A percentile compares a stretch with the other conserved stretches of the same genome.
phyloP scores from a whole-genome alignment of 2,329 filamentous ascomycete species.

The Beauveria varroae region DNA sequence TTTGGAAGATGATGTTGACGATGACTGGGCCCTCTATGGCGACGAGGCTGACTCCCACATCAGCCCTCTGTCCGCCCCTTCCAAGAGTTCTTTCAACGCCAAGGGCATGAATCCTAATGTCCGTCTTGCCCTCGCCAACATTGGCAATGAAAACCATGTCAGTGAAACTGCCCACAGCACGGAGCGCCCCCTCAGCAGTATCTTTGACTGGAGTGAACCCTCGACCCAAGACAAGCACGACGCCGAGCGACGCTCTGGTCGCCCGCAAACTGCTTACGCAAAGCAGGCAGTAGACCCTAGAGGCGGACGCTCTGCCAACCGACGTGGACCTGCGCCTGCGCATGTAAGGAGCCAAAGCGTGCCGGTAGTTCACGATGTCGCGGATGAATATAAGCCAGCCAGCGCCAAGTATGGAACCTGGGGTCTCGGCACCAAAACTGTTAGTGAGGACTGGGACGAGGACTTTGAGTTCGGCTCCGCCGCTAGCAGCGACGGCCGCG shows the following conservation, averaged over 20 bases:
- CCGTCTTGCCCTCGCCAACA: constrained; percentile 46
- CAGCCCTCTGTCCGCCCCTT: constrained; percentile 52
- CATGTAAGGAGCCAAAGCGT: constrained; percentile 79
- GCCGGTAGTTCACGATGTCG: constrained; percentile 59
- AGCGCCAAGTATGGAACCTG: constrained; percentile 71
- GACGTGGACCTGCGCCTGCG: constrained; percentile 59
- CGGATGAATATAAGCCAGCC: constrained; percentile 46
- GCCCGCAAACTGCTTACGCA: constrained; percentile 68
- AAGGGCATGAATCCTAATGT: constrained; percentile 45
- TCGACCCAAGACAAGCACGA: constrained; percentile 54
- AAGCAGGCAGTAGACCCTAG: constrained; percentile 66
- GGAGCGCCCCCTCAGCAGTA: constrained; percentile 55
- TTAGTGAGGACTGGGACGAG: constrained; percentile 83
- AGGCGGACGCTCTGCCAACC: constrained; percentile 59
- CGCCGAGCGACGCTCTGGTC: constrained; percentile 47
- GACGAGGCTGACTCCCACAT: constrained; percentile 45
- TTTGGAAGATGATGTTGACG: constrained; percentile 54
- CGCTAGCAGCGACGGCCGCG: constrained; percentile 27
- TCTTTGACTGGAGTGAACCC: constrained; percentile 75
- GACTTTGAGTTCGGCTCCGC: constrained; percentile 69
- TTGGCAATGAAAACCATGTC: constrained; percentile 32
- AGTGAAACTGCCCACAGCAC: constrained; percentile 15
- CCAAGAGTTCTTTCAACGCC: constrained; percentile 45
- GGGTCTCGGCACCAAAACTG: constrained; percentile 70
- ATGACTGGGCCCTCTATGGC: constrained; percentile 55